phyloP scores from a whole-genome alignment of 1,284 basidiomycete genomes.

The Flammula alnicola region DNA sequence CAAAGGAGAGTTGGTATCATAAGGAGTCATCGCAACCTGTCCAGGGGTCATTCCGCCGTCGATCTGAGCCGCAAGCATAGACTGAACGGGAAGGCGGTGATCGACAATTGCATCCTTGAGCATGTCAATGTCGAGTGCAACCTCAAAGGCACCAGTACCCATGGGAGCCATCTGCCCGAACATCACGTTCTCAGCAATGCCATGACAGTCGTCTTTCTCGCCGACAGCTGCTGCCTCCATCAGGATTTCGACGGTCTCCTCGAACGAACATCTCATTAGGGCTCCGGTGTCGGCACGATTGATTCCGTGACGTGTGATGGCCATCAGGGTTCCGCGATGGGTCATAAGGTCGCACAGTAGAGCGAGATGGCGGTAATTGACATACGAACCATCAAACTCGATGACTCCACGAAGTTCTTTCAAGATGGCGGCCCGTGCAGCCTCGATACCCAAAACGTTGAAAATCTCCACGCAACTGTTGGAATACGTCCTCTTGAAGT shows the following conservation, averaged over 20 bases:
- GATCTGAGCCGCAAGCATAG: slow-evolving; percentile 78
- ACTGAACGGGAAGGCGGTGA: slow-evolving; percentile 89
- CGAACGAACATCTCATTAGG: slow-evolving; percentile 98
- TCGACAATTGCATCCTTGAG: slow-evolving; percentile 99
- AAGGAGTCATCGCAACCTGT: slow-evolving; percentile 91
- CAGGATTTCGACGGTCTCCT: slow-evolving; percentile 98
- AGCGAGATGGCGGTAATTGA: slow-evolving; percentile 98
- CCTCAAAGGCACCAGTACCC: slow-evolving; percentile 96
- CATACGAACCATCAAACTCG: slow-evolving; percentile 99
- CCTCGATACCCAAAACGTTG: slow-evolving; percentile 98
- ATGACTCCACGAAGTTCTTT: slow-evolving; percentile 94
- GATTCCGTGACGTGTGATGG: slow-evolving; percentile 99
- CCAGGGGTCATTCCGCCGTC: slow-evolving; percentile 94
- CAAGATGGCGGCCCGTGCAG: slow-evolving; percentile 92
- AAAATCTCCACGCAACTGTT: slow-evolving; percentile 98
- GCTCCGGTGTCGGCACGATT: slow-evolving; percentile 98
- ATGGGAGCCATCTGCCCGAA: slow-evolving; percentile 99
- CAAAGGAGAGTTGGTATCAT: slow-evolving; percentile 88
- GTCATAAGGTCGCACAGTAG: slow-evolving; percentile 99
- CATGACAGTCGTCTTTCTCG: slow-evolving; percentile 97
- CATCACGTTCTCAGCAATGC: slow-evolving; percentile 98
- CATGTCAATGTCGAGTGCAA: slow-evolving; percentile 97
- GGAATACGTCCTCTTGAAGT: slow-evolving; percentile 91
- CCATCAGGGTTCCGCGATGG: slow-evolving; percentile 94
- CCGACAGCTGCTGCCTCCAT: slow-evolving; percentile 99